These are phyloP conservation scores for Trichosanthes truncata DNA, from an alignment of 306 rosid species.

Conservation along the genomic window DNA sequence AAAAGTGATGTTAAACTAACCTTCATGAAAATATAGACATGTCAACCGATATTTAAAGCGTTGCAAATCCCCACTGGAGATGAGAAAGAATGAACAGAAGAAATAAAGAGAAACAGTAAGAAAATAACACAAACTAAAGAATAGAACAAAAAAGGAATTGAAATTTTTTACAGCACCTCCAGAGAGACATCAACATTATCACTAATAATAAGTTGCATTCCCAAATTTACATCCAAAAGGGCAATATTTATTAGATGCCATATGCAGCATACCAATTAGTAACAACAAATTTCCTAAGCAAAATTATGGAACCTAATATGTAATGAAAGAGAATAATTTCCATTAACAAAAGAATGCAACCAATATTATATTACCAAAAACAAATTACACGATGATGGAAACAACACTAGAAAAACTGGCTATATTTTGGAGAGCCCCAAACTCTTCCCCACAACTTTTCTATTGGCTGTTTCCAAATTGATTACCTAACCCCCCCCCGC, in stretches of 20 bases:
- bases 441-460: conserved; percentile 23
- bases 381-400: conserved; percentile 35
- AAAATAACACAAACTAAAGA: background rate
- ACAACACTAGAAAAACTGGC: conserved; percentile 25
- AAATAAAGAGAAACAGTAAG: background rate
- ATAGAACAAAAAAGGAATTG: background rate
- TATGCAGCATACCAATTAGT: background rate
- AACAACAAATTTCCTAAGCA: background rate
- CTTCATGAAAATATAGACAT: background rate
- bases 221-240: background rate
- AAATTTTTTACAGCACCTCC: background rate
- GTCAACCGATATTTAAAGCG: background rate
- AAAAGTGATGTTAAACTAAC: too few species aligned
- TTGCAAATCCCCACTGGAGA: too few species aligned
- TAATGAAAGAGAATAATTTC: conserved; percentile 13
- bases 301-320: background rate
- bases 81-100: too few species aligned
- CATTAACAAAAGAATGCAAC: conserved; percentile 50
- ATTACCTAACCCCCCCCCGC: conserved; percentile 10
- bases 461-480: conserved; percentile 17
- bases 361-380: conserved; percentile 28
- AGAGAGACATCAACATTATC: background rate
- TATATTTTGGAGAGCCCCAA: conserved; percentile 9
- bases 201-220: background rate
- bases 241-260: background rate